Percentiles rank a stretch among this genome's conserved stretches.
phyloP scores from a whole-genome alignment of 768 basidiomycete genomes.

The Trametes villosa region DNA sequence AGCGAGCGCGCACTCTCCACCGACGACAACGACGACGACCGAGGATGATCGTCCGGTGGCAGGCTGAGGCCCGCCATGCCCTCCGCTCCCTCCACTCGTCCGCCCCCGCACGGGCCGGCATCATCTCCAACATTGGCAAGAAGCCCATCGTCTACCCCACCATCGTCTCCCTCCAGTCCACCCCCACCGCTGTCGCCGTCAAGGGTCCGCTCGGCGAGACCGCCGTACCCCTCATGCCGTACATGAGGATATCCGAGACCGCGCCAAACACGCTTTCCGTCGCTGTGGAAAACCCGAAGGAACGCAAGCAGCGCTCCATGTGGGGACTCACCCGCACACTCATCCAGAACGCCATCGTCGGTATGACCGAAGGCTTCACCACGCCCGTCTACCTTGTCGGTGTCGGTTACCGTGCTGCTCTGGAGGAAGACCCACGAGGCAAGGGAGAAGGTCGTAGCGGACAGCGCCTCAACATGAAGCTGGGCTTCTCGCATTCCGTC shows the following conservation, averaged over 20 bases:
- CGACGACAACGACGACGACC: constrained; percentile 6
- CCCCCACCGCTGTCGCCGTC: constrained; percentile 50
- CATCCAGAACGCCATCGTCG: constrained; percentile 86
- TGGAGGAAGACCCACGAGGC: constrained; percentile 80
- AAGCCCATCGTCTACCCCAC: constrained; percentile 56
- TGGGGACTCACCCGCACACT: constrained; percentile 96
- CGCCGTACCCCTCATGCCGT: constrained; percentile 50
- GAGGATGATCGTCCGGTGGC: constrained; percentile 20
- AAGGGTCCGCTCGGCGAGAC: constrained; percentile 60
- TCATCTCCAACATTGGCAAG: constrained; percentile 53
- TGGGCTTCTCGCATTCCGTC: constrained; percentile 91
- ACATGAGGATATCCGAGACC: constrained; percentile 45
- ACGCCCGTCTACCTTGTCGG: constrained; percentile 89
- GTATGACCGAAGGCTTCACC: constrained; percentile 87
- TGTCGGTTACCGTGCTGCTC: constrained; percentile 87
- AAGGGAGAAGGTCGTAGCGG: constrained; percentile 60
- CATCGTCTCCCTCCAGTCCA: constrained; percentile 46
- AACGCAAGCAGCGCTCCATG: constrained; percentile 82
- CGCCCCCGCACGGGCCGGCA: constrained; percentile 32
- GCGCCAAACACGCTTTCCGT: constrained; percentile 41
- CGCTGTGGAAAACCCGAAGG: constrained; percentile 58
- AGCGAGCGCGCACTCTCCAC: neutral
- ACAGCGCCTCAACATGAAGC: constrained; percentile 83
- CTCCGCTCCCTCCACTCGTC: constrained; percentile 55
- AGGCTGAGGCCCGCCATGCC: constrained; percentile 24